Conservation (phyloP, 768 basidiomycete genomes). For the Dendrothele bispora region DNA sequence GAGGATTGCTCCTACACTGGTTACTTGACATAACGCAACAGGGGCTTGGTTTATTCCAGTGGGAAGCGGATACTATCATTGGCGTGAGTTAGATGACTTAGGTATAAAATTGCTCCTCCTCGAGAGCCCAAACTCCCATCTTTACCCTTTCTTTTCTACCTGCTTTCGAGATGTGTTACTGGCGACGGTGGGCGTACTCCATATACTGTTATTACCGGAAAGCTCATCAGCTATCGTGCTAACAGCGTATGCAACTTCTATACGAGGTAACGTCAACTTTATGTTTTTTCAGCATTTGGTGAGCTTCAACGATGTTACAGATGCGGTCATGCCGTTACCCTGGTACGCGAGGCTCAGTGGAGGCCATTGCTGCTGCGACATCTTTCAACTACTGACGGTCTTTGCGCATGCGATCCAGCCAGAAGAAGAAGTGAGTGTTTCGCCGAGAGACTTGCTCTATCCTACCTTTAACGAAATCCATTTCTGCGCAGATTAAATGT, state of each 20-base stretch:
- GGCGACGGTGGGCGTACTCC: slow-evolving; percentile 47
- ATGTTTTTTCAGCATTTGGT: slow-evolving; percentile 3
- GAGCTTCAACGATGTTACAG: slow-evolving; percentile 27
- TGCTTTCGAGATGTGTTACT: slow-evolving; percentile 52
- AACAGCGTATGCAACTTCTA: slow-evolving; percentile 58
- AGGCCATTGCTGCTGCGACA: slow-evolving; percentile 7
- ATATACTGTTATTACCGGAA: neutral
- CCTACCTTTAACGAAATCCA: neutral
- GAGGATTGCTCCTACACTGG: too few relatives aligned
- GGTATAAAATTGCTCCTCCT: too few relatives aligned
- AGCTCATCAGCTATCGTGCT: slow-evolving; percentile 20
- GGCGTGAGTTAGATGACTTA: too few relatives aligned
- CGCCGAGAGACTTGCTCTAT: neutral
- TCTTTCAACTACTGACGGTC: slow-evolving; percentile 5
- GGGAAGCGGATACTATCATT: too few relatives aligned
- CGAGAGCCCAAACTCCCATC: slow-evolving; percentile 16
- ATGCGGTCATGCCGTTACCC: slow-evolving; percentile 52
- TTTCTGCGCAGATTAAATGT: slow-evolving; percentile 57
- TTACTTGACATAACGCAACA: too few relatives aligned
- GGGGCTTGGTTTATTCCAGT: too few relatives aligned
- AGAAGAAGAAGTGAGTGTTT: slow-evolving; percentile 51
- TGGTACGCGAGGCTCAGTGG: slow-evolving; percentile 35
- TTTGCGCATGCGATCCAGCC: slow-evolving; percentile 38
- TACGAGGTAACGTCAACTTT: slow-evolving; percentile 37
- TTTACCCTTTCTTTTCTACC: slow-evolving; percentile 6